Evolutionary conservation across 768 basidiomycete genomes (phyloP), one percentile per base, ranked within the genome.

Genomic region (Thelephora aurantiotincta): DNA sequence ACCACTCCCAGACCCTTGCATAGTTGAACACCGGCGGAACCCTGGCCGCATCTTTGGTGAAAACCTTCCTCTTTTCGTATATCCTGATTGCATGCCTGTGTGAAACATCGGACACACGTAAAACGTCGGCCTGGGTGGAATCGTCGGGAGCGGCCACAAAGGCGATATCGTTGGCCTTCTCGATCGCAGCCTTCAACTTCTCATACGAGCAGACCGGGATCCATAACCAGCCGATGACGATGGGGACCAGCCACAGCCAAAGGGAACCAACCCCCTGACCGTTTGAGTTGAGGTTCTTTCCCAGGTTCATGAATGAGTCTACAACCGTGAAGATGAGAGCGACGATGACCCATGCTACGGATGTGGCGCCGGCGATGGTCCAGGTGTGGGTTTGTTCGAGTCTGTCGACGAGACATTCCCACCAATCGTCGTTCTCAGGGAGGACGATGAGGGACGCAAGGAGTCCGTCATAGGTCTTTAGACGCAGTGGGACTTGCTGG

Each of bases 401-500:
- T n/a, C n/a, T n/a, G n/a, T n/a, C n/a, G n/a, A n/a, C n/a, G n/a
- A n/a, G n/a, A n/a, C n/a, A n/a, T n/a, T n/a, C n/a, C n/a, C n/a
- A n/a, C n/a, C n/a, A n/a, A n/a, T n/a, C n/a, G n/a, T n/a, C n/a
- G n/a, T n/a, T n/a, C n/a, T n/a, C n/a, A n/a, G n/a, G n/a, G n/a
- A n/a, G n/a, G n/a, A n/a, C n/a, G n/a, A 73, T 55, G 3, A 73
- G 63, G 0, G 70, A 69, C 5, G 67, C 59, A 7, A 73, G 59
- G 1, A 60, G 60, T 9, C 51, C 5, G 60, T 57, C 7, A 19
- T 37, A 13, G 3, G 36, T 14, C 14, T 14, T 5, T 13, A 70
- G 43, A 30, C 57, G 52, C 19, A 73, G 47, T 2, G 71, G 65
- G 0, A 61, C 59, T 46, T n/a, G n/a, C n/a, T n/a, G n/a, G n/a